Percentiles rank a stretch among this genome's conserved stretches.
These are phyloP conservation scores for Pythium aristosporum DNA, from an alignment of 352 stramenopile species.

Conservation along the genomic window DNA sequence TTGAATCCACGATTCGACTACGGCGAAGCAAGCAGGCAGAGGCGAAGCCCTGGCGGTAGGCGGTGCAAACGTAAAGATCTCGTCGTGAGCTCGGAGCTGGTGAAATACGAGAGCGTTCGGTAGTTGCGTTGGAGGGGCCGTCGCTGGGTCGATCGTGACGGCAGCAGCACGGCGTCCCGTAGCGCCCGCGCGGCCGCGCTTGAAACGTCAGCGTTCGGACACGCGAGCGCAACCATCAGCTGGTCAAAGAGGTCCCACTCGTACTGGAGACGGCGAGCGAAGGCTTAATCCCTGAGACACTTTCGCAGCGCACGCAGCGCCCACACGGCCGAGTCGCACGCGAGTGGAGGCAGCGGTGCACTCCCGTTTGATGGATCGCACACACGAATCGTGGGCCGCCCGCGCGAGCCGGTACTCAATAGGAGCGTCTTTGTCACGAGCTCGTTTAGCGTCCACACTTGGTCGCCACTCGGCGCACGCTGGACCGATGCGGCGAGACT, in stretches of 20 bases:
- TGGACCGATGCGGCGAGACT: slow-evolving; percentile 3
- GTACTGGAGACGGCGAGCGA: background rate
- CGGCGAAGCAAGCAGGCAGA: slow-evolving; percentile 13
- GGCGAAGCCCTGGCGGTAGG: background rate
- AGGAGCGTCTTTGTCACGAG: slow-evolving; percentile 5
- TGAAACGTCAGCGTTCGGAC: slow-evolving; percentile 12
- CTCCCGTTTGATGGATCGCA: slow-evolving; percentile 4
- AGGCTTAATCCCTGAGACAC: slow-evolving; percentile 13
- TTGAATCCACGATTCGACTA: slow-evolving; percentile 19
- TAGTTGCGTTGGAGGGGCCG: slow-evolving; percentile 1
- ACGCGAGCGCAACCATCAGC: slow-evolving; percentile 15
- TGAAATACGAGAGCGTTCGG: slow-evolving; percentile 13
- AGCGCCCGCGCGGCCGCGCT: slow-evolving; percentile 7
- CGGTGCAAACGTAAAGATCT: slow-evolving; percentile 2
- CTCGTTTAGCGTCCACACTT: background rate
- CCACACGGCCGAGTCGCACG: slow-evolving; percentile 14
- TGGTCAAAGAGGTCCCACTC: slow-evolving; percentile 24
- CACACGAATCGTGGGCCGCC: slow-evolving; percentile 1
- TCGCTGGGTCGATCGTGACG: slow-evolving; percentile 4
- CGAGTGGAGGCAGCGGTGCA: background rate
- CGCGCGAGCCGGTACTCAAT: background rate
- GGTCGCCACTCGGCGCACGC: background rate
- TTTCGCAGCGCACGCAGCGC: slow-evolving; percentile 7
- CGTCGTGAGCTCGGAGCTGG: slow-evolving; percentile 8
- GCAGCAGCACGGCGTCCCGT: slow-evolving; percentile 6